phyloP scores from a whole-genome alignment of 305 asterid genomes.

The Andrographis paniculata region DNA sequence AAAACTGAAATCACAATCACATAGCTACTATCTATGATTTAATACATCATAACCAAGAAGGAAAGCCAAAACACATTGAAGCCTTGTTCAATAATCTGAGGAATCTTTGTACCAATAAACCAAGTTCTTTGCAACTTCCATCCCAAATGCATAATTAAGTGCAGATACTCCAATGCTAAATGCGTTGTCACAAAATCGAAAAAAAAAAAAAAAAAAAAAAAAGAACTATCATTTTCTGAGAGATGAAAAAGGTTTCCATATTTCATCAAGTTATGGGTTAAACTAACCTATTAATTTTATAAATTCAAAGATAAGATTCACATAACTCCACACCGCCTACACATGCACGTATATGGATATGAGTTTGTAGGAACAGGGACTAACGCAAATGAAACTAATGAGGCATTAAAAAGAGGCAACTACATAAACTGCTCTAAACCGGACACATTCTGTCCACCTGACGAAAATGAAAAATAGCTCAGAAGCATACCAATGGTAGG shows the following conservation, averaged over 20 bases:
- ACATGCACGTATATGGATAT: too few species aligned
- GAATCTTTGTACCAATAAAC: neutral
- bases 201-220: too few species aligned
- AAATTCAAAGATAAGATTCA: too few species aligned
- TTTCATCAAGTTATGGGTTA: too few species aligned
- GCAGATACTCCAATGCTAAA: neutral
- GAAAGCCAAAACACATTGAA: neutral
- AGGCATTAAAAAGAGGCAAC: neutral
- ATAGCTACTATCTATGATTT: neutral
- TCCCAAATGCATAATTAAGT: neutral
- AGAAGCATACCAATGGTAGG: slow-evolving; percentile 59
- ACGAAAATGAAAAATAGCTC: neutral
- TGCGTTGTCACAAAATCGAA: too few species aligned
- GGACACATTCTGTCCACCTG: neutral
- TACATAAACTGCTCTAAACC: neutral
- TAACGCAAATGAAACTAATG: neutral
- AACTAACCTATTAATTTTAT: too few species aligned
- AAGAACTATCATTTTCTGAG: too few species aligned
- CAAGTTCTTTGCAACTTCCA: neutral
- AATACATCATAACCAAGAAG: neutral
- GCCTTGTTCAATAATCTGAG: neutral
- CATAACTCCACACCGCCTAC: too few species aligned
- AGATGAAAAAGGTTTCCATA: too few species aligned
- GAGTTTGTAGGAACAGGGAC: too few species aligned
- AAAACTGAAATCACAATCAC: neutral